Evolutionary conservation across 1,139 yeast species (phyloP), one percentile per base, ranked within the genome.

Genomic region (Dujonia santamariae): DNA sequence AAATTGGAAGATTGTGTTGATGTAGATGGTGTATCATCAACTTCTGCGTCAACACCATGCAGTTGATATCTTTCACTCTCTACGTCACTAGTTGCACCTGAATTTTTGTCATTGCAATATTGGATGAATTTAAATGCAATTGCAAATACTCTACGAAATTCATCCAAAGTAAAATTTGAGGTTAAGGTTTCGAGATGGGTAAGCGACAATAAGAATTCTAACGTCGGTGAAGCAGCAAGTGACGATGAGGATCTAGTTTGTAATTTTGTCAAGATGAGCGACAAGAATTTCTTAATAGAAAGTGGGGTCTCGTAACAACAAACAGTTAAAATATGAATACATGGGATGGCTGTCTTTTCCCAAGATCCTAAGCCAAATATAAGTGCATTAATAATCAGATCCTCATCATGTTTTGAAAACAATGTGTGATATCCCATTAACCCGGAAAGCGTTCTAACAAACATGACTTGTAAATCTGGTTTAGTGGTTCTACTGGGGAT

Each of bases 281-380:
- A 70, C 32, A 87, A 54, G 45, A 66, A 82, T 47, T 81, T 81
- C 54, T 83, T 84, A 36, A 86, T 69, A 0, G 94, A 80, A 13
- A 73, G 53, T 0, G 96, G 95, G 31, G 84, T 68, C 50, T 85
- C 95, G 51, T 84, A 85, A 53, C 95, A 85, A 44, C 94, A 83
- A 1, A 85, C 73, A 1, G 85, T 78, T 40, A 87, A 62, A 19
- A 83, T 80, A 47, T 86, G 88, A 32, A 87, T 74, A 47, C 88
- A 78, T 2, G 94, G 88, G 23, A 83, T 75, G 0, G 90, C 86
- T 0, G 95, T 78, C 43, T 75, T 77, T 41, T 85, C 90, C 84
- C 92, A 83, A 3, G 88, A 79, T 3, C 78, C 73, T 36, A 86
- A 59, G 0, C 88, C 87, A 32, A 69, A 62, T 8, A 83, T 68